phyloP scores from a whole-genome alignment of 352 stramenopile species.

The Phytophthora nicotianae region DNA sequence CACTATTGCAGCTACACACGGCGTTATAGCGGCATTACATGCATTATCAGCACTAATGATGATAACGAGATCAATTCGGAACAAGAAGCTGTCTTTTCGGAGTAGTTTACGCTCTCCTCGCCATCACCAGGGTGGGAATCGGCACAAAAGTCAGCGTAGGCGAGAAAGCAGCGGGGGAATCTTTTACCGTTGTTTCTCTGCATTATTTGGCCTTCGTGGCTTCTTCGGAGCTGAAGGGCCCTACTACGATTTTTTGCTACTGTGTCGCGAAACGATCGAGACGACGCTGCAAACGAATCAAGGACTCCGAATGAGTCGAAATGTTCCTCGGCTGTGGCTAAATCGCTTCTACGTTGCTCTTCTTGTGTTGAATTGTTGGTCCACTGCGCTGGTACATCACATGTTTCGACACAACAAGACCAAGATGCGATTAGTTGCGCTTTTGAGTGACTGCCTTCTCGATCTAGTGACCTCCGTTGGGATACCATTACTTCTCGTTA shows the following conservation, averaged over 20 bases:
- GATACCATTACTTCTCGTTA: constrained; percentile 29
- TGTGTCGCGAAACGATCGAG: constrained; percentile 36
- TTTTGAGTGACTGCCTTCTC: constrained; percentile 33
- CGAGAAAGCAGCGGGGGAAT: neutral
- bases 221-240: constrained; percentile 31
- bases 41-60: constrained; percentile 18
- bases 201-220: constrained; percentile 27
- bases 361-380: constrained; percentile 46
- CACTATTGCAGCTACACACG: constrained; percentile 16
- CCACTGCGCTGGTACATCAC: constrained; percentile 38
- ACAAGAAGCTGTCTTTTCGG: constrained; percentile 26
- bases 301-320: constrained; percentile 36
- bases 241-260: constrained; percentile 39
- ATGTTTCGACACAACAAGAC: constrained; percentile 31
- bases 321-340: constrained; percentile 35
- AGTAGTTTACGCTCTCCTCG: neutral
- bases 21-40: constrained; percentile 25
- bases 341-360: constrained; percentile 44
- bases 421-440: constrained; percentile 30
- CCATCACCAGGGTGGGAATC: neutral
- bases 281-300: constrained; percentile 35
- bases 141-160: constrained; percentile 1
- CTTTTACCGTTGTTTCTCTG: constrained; percentile 11
- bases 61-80: constrained; percentile 24
- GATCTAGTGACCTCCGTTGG: constrained; percentile 36